Percentiles rank a stretch among this genome's conserved stretches.
Evolutionary conservation across 2,329 filamentous ascomycete genomes (phyloP).

Genomic region (Calcarisporium arbuscula): DNA sequence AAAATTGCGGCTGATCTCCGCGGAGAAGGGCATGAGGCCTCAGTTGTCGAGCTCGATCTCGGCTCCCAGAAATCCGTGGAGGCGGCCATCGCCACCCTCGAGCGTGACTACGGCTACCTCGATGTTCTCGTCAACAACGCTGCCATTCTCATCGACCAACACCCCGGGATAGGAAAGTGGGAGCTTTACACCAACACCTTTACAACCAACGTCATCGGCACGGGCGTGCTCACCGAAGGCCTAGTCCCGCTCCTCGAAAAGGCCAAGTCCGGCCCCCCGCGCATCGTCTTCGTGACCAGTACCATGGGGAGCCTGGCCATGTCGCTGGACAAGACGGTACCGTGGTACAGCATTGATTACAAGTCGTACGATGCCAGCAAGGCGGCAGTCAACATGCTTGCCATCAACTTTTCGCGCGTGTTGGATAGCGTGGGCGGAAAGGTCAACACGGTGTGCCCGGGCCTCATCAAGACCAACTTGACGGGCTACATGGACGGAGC

Average conservation of each 20-base stretch:
- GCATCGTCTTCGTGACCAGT: conserved; percentile 32
- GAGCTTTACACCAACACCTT: conserved; percentile 31
- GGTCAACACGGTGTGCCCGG: conserved; percentile 31
- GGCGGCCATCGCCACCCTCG: conserved; percentile 16
- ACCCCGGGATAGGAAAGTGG: conserved; percentile 14
- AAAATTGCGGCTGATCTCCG: conserved; percentile 17
- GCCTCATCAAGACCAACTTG: conserved; percentile 25
- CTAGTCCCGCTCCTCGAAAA: conserved; percentile 22
- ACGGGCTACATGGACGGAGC: conserved; percentile 11
- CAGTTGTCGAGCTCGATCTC: conserved; percentile 20
- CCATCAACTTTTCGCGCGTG: conserved; percentile 23
- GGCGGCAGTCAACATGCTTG: conserved; percentile 35
- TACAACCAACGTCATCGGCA: conserved; percentile 29
- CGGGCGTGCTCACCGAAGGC: conserved; percentile 19
- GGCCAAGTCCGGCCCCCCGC: conserved; percentile 18
- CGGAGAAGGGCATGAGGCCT: conserved; percentile 15
- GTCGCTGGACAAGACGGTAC: conserved; percentile 19
- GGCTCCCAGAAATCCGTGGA: conserved; percentile 20
- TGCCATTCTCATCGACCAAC: conserved; percentile 20
- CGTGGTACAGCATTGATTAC: conserved; percentile 20
- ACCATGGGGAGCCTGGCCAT: conserved; percentile 25
- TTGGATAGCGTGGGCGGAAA: conserved; percentile 22
- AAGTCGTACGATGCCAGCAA: conserved; percentile 34
- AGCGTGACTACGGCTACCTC: conserved; percentile 18
- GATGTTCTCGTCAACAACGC: conserved; percentile 32